Evolutionary conservation across 176 grass and related monocot species (phyloP).

Genomic region (Aegilops umbellulata): DNA sequence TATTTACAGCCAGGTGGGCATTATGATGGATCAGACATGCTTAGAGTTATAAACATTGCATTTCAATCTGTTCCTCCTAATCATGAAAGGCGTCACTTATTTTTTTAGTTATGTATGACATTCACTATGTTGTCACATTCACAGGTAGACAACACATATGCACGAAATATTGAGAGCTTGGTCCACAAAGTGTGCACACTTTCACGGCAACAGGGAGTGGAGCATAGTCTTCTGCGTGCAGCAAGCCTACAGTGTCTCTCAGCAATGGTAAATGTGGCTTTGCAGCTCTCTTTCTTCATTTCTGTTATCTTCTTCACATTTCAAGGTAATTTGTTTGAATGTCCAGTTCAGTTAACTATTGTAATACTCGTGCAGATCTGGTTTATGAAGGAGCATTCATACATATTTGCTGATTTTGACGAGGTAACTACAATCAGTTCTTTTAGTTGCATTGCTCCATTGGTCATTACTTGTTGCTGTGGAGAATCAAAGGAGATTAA

Average conservation of each 20-base stretch:
- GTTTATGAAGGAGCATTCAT: conserved; percentile 87
- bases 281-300: conserved; percentile 4
- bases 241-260: conserved; percentile 87
- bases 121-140: conserved; percentile 15
- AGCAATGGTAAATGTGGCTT: conserved; percentile 59
- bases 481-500: neutral
- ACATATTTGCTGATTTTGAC: conserved; percentile 80
- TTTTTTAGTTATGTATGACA: neutral
- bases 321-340: neutral
- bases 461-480: neutral
- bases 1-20: conserved; percentile 77
- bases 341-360: conserved; percentile 16
- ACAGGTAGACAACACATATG: conserved; percentile 86
- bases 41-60: neutral
- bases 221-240: conserved; percentile 60
- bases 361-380: conserved; percentile 61
- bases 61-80: neutral
- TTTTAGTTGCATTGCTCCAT: conserved; percentile 8
- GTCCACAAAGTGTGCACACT: conserved; percentile 69
- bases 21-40: neutral
- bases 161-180: conserved; percentile 82
- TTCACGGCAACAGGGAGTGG: conserved; percentile 55
- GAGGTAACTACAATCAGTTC: conserved; percentile 49
- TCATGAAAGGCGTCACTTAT: neutral
- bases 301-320: neutral